These are phyloP conservation scores for Lecanicillium sp. DNA, from an alignment of 2,329 filamentous ascomycete species.

Conservation along the genomic window DNA sequence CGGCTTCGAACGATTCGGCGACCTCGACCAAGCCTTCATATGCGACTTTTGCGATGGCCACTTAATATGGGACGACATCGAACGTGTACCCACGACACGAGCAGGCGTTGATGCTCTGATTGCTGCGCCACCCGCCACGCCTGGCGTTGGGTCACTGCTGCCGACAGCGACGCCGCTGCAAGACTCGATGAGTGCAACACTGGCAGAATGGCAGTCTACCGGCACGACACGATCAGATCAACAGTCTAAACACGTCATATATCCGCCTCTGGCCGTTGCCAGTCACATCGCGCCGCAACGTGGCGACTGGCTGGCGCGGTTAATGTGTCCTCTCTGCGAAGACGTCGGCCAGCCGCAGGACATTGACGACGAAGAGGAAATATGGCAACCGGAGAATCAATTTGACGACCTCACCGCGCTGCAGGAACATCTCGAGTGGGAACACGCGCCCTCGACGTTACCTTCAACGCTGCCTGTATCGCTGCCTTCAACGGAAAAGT, in stretches of 20 bases:
- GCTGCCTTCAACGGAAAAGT: conserved; percentile 32
- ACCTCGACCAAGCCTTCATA: conserved; percentile 49
- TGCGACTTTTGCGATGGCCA: conserved; percentile 59
- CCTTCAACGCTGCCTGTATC: conserved; percentile 29
- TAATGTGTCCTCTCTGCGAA: conserved; percentile 53
- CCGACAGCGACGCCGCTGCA: conserved; percentile 17
- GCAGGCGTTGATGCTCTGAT: conserved; percentile 24
- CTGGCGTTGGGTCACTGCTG: conserved; percentile 23
- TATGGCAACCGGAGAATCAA: conserved; percentile 42
- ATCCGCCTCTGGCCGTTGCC: conserved; percentile 51
- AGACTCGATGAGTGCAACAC: conserved; percentile 22
- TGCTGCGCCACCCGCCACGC: conserved; percentile 9
- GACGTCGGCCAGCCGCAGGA: conserved; percentile 39
- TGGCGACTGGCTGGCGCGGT: conserved; percentile 45
- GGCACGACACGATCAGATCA: conserved; percentile 35
- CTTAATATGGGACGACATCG: conserved; percentile 52
- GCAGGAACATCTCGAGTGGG: conserved; percentile 52
- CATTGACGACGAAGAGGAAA: conserved; percentile 45
- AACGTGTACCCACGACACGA: conserved; percentile 44
- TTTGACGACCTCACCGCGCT: conserved; percentile 45
- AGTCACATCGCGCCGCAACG: conserved; percentile 47
- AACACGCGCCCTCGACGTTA: conserved; percentile 39
- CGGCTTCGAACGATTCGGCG: conserved; percentile 50
- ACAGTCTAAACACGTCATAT: conserved; percentile 46
- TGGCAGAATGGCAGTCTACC: conserved; percentile 47